Percentiles rank a stretch among this genome's conserved stretches.
phyloP scores from a whole-genome alignment of 352 stramenopile species.

The Blastocystis sp. region DNA sequence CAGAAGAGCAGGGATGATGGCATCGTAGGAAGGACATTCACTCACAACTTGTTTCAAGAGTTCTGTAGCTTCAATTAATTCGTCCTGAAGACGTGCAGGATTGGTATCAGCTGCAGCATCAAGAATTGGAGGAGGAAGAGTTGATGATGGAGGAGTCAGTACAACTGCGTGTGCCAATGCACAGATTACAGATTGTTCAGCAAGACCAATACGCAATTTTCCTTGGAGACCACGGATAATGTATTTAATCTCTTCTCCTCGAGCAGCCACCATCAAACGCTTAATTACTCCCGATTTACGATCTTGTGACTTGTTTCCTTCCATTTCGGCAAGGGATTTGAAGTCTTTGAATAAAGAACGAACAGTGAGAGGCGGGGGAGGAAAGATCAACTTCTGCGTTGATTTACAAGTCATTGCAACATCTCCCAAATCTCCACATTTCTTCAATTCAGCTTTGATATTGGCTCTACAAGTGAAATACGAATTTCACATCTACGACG shows the following conservation, averaged over 20 bases:
- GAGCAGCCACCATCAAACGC: conserved; percentile 80
- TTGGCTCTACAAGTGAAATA: conserved; percentile 73
- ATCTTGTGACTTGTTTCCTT: conserved; percentile 86
- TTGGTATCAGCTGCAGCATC: conserved; percentile 22
- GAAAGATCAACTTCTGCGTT: conserved; percentile 75
- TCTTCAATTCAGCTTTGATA: conserved; percentile 89
- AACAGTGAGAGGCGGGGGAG: conserved; percentile 80
- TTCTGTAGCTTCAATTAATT: conserved; percentile 76
- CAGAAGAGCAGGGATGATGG: conserved; percentile 81
- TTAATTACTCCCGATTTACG: conserved; percentile 94
- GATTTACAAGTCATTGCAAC: conserved; percentile 85
- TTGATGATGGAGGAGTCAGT: conserved; percentile 56
- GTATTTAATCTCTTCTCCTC: conserved; percentile 84
- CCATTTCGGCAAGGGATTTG: conserved; percentile 75
- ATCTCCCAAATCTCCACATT: conserved; percentile 89
- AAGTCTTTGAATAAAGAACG: conserved; percentile 73
- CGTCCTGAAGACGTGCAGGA: conserved; percentile 62
- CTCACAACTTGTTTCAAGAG: conserved; percentile 94
- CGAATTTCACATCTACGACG: background rate
- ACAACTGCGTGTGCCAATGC: conserved; percentile 89
- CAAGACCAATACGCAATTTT: conserved; percentile 93
- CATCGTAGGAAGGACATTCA: conserved; percentile 89
- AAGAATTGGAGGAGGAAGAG: conserved; percentile 5
- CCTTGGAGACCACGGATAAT: conserved; percentile 94
- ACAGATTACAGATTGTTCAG: conserved; percentile 90